Evolutionary conservation across 2,329 filamentous ascomycete genomes (phyloP).

Genomic region (Monilinia vaccinii-corymbosi): DNA sequence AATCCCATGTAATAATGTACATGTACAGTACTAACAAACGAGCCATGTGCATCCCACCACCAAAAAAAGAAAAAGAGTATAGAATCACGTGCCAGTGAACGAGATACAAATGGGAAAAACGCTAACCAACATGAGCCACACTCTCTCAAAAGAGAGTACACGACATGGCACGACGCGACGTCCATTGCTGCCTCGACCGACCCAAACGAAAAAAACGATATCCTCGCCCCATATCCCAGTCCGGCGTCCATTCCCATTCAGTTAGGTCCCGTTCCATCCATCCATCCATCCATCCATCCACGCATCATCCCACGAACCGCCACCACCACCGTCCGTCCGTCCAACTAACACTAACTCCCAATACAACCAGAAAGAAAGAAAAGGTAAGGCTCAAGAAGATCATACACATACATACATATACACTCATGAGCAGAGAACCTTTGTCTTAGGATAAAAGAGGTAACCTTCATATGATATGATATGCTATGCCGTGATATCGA

Average conservation of each 20-base stretch:
- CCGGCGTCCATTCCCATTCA: neutral
- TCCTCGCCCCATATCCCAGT: neutral
- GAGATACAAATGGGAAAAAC: too few species aligned
- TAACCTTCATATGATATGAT: neutral
- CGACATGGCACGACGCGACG: neutral
- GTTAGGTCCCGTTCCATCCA: neutral
- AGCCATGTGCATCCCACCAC: too few species aligned
- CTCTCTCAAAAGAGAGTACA: neutral
- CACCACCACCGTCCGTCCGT: too few species aligned
- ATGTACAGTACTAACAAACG: too few species aligned
- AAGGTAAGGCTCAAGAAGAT: neutral
- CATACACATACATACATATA: neutral
- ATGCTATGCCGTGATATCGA: neutral
- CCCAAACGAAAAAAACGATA: neutral
- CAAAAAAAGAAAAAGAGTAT: too few species aligned
- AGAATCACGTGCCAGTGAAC: too few species aligned
- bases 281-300: neutral
- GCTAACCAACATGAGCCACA: too few species aligned
- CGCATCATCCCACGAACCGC: neutral
- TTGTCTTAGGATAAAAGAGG: neutral
- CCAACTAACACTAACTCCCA: neutral
- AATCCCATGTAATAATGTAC: too few species aligned
- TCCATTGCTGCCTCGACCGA: neutral
- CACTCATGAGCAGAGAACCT: neutral
- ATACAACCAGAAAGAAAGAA: neutral